Base-by-base conservation (phyloP, 2,329 filamentous ascomycete genomes). In the Rhynchosporium secalis region DNA sequence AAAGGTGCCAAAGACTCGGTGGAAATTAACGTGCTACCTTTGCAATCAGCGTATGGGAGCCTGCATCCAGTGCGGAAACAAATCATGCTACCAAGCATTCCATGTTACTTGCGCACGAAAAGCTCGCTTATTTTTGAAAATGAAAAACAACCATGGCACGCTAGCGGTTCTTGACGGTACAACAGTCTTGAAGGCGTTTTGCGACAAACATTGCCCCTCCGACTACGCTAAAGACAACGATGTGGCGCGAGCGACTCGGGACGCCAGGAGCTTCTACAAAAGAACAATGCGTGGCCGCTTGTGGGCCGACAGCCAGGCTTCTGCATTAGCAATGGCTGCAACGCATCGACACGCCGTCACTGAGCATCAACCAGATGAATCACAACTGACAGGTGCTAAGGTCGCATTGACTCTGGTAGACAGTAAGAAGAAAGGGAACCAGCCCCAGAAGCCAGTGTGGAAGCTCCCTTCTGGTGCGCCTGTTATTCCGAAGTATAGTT, bases 31-130 rank as follows among this genome's bases (percentile, higher is more conserved):
- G 46, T 99, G 95, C 78, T 99, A 99, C 75, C 96, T 99, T 62
- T 99, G 95, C 78, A 89, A 92, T 68, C 95, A 99, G 77, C 90
- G 88, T 71, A 99, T 99, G 95, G 95, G 95, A 28, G 94, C 95
- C 46, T 98, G 94, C 76, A 97, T 99, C 64, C 95, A 99, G 76
- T 99, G 95, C 76, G 92, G 93, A 64, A 97, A 98, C 79, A 98
- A 97, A 77, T 91, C 89, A 65, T 99, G 95, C 76, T 99, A 96
- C 73, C 89, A 94, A 72, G 95, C 95, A 8, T 99, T 99, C 75
- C 95, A 99, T 76, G 92, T 97, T 60, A 98, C 95, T 4, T 99
- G 95, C 75, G 95, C 95, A 29, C 86, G 95, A 60, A 86, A 91
- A 70, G 92, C 93, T 54, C 88, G 88, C 66, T 82, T 99, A 0